These are phyloP conservation scores for Aegilops speltoides DNA, from an alignment of 176 grass and related monocot genomes.

Conservation along the genomic window DNA sequence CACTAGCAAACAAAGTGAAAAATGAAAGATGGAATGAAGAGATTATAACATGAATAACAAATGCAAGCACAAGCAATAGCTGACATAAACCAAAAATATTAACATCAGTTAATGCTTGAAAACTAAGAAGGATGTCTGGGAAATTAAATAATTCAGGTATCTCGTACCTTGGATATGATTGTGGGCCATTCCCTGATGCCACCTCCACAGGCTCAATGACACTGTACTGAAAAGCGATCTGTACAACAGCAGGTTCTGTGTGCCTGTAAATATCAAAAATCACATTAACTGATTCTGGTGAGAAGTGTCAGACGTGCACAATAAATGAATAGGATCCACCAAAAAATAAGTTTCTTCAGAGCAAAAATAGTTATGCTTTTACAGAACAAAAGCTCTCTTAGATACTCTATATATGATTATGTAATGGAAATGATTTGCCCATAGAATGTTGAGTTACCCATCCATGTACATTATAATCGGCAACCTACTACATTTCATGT, in stretches of 20 bases:
- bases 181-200: constrained; percentile 33
- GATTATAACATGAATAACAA: constrained; percentile 4
- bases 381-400: background rate
- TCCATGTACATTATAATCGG: background rate
- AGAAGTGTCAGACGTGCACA: background rate
- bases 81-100: constrained; percentile 10
- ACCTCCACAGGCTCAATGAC: constrained; percentile 64
- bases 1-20: background rate
- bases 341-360: constrained; percentile 2
- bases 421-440: background rate
- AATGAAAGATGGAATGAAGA: background rate
- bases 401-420: background rate
- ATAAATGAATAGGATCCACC: constrained; percentile 24
- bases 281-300: background rate
- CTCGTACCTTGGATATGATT: constrained; percentile 52
- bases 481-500: background rate
- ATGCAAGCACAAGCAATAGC: constrained; percentile 28
- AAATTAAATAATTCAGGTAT: background rate
- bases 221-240: constrained; percentile 91
- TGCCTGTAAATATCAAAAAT: constrained; percentile 59
- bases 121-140: background rate
- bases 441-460: background rate
- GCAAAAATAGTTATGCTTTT: constrained; percentile 3
- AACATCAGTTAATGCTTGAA: background rate
- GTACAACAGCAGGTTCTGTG: constrained; percentile 79